Evolutionary conservation across 2,329 filamentous ascomycete species (phyloP), one percentile per base, ranked within the genome.

Genomic region (Pestalotiopsis fici): DNA sequence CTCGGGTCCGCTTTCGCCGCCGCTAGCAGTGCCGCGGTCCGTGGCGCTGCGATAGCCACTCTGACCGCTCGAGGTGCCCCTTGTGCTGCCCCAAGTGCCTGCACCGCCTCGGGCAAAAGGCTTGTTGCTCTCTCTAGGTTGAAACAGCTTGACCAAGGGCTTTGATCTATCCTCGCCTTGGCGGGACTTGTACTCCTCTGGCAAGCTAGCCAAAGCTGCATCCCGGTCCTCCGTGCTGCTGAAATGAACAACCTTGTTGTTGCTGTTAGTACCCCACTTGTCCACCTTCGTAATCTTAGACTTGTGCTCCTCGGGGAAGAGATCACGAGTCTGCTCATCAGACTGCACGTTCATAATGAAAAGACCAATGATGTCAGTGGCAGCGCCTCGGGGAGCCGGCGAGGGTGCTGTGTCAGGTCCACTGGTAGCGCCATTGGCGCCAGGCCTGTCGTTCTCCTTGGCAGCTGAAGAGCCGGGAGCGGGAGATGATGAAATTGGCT

Each of bases 281-380:
- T 94, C 91, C 63, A 95, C 86, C 80, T 90, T 91, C 65, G 88
- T 80, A 71, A 98, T 93, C 83, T 97, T 98, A 37, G 87, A 78
- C 76, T 89, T 91, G 76, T 98, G 94, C 74, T 97, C 93, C 13
- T 96, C 90, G 1, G 89, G 85, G 77, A 99, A 95, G 27, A 97
- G 85, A 39, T 93, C 90, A 66, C 91, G 91, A 47, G 93, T 91
- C 69, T 95, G 93, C 37, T 97, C 93, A 71, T 95, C 93, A 65
- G 88, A 92, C 74, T 90, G 93, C 25, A 95, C 90, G 75, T 95
- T 95, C 82, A 93, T 93, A 69, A 99, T 90, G 79, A 98, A 99
- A 23, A 99, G 87, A 61, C 93, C 95, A 74, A 94, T 91, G 72
- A 91, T 93, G 72, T 69, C 67, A 28, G 87, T 89, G 75, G 94